Evolutionary conservation across 2,329 filamentous ascomycete species (phyloP).

Genomic region (Tolypocladium pustulatum): DNA sequence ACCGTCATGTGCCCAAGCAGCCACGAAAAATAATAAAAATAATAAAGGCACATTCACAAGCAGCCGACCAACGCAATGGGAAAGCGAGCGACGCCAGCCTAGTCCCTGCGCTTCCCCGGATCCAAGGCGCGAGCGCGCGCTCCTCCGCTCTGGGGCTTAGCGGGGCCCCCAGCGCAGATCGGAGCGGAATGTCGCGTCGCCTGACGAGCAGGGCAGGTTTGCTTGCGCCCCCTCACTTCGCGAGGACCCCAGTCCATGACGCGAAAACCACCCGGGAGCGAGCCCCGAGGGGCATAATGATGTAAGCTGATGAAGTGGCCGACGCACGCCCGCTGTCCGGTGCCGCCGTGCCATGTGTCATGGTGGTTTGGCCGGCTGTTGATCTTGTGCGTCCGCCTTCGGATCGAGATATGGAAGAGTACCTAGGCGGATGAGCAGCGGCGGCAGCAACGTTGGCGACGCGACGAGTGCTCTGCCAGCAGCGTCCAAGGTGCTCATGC

Average conservation of each 20-base stretch:
- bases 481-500: too few relatives aligned
- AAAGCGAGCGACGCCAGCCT: not conserved
- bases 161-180: not conserved
- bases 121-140: not conserved
- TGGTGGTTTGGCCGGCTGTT: not conserved
- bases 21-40: not conserved
- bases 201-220: not conserved
- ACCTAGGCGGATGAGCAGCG: too few relatives aligned
- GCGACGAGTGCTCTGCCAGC: too few relatives aligned
- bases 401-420: not conserved
- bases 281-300: not conserved
- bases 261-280: not conserved
- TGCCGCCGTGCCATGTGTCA: not conserved
- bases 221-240: not conserved
- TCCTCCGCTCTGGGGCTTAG: not conserved
- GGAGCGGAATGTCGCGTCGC: not conserved
- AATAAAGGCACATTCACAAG: not conserved
- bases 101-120: not conserved
- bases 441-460: too few relatives aligned
- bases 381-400: not conserved
- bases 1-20: not conserved
- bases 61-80: not conserved
- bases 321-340: not conserved
- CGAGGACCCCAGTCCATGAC: not conserved
- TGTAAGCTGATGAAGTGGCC: not conserved